Evolutionary conservation across 1,284 basidiomycete species (phyloP).

Genomic region (Ceratorhiza oryzae-sativae): DNA sequence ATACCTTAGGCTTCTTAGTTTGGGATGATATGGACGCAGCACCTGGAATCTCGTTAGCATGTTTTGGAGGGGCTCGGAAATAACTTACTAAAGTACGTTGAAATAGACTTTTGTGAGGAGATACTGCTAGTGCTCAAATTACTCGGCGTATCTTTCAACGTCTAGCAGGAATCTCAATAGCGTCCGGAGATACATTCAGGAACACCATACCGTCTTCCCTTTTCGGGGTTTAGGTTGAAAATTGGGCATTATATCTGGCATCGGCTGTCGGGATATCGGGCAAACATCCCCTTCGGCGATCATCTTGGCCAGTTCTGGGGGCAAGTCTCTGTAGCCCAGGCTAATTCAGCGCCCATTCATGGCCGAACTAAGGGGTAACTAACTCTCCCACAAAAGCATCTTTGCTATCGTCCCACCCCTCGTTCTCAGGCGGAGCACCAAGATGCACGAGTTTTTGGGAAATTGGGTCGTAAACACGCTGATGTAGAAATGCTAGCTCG

Average conservation of each 20-base stretch:
- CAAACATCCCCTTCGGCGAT: constrained; percentile 81
- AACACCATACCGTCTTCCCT: constrained; percentile 47
- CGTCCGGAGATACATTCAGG: constrained; percentile 48
- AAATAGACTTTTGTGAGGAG: constrained; percentile 41
- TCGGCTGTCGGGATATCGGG: constrained; percentile 74
- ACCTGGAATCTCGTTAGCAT: background rate
- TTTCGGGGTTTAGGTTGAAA: constrained; percentile 63
- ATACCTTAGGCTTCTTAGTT: constrained; percentile 15
- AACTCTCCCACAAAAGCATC: constrained; percentile 82
- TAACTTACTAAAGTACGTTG: constrained; percentile 32
- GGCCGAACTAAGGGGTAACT: constrained; percentile 51
- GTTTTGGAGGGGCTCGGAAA: constrained; percentile 27
- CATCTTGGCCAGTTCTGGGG: constrained; percentile 53
- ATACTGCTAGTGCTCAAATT: constrained; percentile 54
- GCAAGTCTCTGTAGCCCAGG: constrained; percentile 43
- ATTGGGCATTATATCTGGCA: constrained; percentile 80
- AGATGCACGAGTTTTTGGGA: constrained; percentile 72
- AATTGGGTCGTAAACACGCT: constrained; percentile 88
- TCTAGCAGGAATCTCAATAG: constrained; percentile 49
- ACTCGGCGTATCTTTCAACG: constrained; percentile 61
- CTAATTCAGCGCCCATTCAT: constrained; percentile 60
- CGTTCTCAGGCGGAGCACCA: constrained; percentile 59
- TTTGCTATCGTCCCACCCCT: constrained; percentile 63
- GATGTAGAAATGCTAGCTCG: constrained; percentile 93
- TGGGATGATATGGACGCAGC: constrained; percentile 44